Conservation (phyloP, 106 monocot species). For the Ottelia alismoides region DNA sequence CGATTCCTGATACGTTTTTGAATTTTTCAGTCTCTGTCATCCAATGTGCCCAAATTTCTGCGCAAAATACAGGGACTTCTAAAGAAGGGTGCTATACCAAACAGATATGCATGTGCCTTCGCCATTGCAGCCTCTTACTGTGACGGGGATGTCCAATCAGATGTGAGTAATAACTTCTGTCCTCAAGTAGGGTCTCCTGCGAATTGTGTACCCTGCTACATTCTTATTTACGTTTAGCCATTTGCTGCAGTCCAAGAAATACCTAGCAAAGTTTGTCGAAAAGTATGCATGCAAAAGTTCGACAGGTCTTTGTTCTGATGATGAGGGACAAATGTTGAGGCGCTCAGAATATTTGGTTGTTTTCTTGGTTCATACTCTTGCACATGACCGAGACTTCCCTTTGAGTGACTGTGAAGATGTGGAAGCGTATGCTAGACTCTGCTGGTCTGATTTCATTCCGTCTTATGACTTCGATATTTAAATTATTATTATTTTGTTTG, state of each 20-base stretch:
- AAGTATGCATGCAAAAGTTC: slow-evolving; percentile 11
- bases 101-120: slow-evolving; percentile 73
- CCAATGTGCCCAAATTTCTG: slow-evolving; percentile 39
- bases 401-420: slow-evolving; percentile 31
- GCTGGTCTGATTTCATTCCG: no score
- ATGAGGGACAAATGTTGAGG: slow-evolving; percentile 19
- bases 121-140: slow-evolving; percentile 47
- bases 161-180: no score
- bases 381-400: slow-evolving; percentile 50
- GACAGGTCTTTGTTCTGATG: slow-evolving; percentile 11
- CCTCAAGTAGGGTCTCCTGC: no score
- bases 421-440: slow-evolving; percentile 41
- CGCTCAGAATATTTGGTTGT: slow-evolving; percentile 67
- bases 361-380: slow-evolving; percentile 70
- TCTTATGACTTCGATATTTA: no score
- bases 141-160: slow-evolving; percentile 33
- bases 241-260: slow-evolving; percentile 29
- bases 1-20: no score
- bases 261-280: slow-evolving; percentile 43
- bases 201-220: no score
- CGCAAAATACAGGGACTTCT: slow-evolving; percentile 48
- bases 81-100: slow-evolving; percentile 38
- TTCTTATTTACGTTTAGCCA: neutral
- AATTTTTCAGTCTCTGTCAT: slow-evolving; percentile 72
- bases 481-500: no score